Conservation (phyloP, 345 rosid species). For the Brassica carinata region DNA sequence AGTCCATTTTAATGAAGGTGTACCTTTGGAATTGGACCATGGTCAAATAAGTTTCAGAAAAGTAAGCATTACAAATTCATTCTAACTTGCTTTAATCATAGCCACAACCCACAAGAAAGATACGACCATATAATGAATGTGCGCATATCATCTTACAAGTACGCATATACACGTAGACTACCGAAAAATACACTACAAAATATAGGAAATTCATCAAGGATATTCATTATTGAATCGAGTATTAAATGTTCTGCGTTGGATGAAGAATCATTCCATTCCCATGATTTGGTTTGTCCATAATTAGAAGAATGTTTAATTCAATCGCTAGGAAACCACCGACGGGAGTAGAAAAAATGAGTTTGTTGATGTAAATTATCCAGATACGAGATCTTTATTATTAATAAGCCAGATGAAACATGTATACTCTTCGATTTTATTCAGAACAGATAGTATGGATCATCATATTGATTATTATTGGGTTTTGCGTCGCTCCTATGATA, state of each 20-base stretch:
- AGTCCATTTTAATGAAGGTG: background rate
- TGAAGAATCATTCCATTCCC: background rate
- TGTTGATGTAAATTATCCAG: background rate
- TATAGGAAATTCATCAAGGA: background rate
- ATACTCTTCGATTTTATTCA: slow-evolving; percentile 12
- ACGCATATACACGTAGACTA: background rate
- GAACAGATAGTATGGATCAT: slow-evolving; percentile 2
- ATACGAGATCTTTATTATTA: background rate
- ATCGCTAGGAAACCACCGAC: background rate
- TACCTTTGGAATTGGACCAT: slow-evolving; percentile 1
- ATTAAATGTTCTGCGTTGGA: background rate
- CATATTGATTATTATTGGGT: slow-evolving; percentile 1
- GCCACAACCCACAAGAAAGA: background rate
- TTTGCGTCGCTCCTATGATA: background rate
- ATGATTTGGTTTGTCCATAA: background rate
- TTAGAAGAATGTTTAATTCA: background rate
- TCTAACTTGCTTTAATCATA: background rate
- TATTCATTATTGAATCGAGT: background rate
- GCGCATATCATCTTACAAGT: background rate
- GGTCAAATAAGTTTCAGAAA: background rate
- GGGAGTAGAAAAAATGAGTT: background rate
- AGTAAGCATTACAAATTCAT: background rate
- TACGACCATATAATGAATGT: background rate
- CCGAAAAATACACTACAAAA: background rate
- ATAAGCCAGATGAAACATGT: slow-evolving; percentile 9